These are phyloP conservation scores for Xylariaceae sp. DNA, from an alignment of 2,329 filamentous ascomycete genomes.

Conservation along the genomic window DNA sequence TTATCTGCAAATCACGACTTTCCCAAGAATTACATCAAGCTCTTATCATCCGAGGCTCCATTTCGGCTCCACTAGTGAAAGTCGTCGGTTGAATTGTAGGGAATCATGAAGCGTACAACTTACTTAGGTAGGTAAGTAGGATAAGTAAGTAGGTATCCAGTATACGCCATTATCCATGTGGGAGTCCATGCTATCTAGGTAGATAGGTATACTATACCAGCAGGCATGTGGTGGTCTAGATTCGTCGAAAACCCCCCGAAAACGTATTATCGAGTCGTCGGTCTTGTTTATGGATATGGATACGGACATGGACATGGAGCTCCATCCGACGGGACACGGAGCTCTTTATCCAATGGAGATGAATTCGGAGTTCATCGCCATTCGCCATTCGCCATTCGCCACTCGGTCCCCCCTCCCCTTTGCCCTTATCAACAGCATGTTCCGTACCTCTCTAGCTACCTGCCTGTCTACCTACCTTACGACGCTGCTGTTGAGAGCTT, in stretches of 20 bases:
- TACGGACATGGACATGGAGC: too few species aligned
- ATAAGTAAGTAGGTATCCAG: neutral
- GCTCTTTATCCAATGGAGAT: too few species aligned
- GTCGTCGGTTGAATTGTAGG: too few species aligned
- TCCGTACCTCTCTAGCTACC: neutral
- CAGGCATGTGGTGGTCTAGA: neutral
- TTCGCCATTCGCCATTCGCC: too few species aligned
- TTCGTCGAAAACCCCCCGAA: neutral
- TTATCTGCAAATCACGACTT: neutral
- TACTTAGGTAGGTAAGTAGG: too few species aligned
- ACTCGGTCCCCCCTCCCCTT: too few species aligned
- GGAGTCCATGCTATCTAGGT: neutral
- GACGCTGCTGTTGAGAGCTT: neutral
- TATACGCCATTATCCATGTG: neutral
- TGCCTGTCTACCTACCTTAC: neutral
- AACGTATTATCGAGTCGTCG: neutral
- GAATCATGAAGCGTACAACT: too few species aligned
- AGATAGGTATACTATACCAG: neutral
- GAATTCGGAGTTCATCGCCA: too few species aligned
- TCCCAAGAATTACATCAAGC: constrained; percentile 6
- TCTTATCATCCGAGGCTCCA: constrained; percentile 4
- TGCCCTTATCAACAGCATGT: too few species aligned
- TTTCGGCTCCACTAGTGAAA: neutral
- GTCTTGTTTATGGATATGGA: too few species aligned
- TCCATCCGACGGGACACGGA: too few species aligned